Percentiles rank a stretch among this genome's conserved stretches.
Evolutionary conservation across 1,284 basidiomycete species (phyloP).

Genomic region (Cerioporus squamosus): DNA sequence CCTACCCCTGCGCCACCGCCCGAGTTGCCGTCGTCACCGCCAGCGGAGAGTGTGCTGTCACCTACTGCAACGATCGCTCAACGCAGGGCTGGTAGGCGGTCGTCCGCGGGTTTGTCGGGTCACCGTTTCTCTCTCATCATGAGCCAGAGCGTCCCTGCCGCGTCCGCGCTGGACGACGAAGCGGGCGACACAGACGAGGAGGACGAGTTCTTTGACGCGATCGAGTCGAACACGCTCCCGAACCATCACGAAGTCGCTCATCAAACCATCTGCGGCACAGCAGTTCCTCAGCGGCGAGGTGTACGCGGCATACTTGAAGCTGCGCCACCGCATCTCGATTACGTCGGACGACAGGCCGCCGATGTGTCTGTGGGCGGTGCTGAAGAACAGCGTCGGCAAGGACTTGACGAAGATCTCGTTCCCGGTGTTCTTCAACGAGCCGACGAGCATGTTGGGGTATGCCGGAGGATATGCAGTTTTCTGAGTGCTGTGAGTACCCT

Average conservation of each 20-base stretch:
- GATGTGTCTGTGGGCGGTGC: slow-evolving; percentile 92
- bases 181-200: slow-evolving; percentile 82
- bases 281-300: slow-evolving; percentile 48
- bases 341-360: slow-evolving; percentile 84
- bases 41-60: not conserved
- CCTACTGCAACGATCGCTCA: slow-evolving; percentile 6
- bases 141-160: slow-evolving; percentile 5
- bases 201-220: slow-evolving; percentile 98
- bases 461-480: slow-evolving; percentile 96
- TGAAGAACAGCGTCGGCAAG: slow-evolving; percentile 97
- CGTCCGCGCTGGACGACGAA: slow-evolving; percentile 32
- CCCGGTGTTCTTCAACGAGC: slow-evolving; percentile 97
- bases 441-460: slow-evolving; percentile 92
- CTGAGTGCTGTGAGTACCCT: slow-evolving; percentile 79
- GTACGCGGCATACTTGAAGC: slow-evolving; percentile 72
- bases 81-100: slow-evolving; percentile 1
- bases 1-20: slow-evolving; percentile 5
- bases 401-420: slow-evolving; percentile 96
- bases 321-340: slow-evolving; percentile 74
- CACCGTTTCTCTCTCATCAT: slow-evolving; percentile 22
- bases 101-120: not conserved
- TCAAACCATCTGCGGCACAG: slow-evolving; percentile 23
- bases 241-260: slow-evolving; percentile 69
- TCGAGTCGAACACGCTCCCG: slow-evolving; percentile 82
- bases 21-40: not conserved